Conservation (phyloP, 2,329 filamentous ascomycete species). For the Claviceps sp. region DNA sequence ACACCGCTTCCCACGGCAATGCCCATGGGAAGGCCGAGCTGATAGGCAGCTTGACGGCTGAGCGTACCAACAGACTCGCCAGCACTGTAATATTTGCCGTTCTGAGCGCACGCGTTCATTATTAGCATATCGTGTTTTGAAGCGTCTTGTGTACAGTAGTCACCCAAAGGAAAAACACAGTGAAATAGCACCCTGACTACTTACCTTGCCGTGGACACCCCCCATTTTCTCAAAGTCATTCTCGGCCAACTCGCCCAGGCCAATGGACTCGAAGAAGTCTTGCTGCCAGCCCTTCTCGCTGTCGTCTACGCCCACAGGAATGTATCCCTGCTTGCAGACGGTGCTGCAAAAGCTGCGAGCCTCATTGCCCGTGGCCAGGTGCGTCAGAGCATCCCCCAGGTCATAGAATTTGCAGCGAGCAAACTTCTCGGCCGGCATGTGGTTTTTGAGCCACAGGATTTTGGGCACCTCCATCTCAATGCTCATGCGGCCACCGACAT, state of each 20-base stretch:
- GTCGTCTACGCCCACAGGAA: conserved; percentile 92
- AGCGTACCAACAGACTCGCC: conserved; percentile 81
- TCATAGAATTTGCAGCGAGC: conserved; percentile 95
- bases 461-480: conserved; percentile 99
- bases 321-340: conserved; percentile 93
- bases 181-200: not conserved
- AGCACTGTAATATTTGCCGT: conserved; percentile 79
- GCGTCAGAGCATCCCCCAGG: conserved; percentile 80
- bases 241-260: conserved; percentile 68
- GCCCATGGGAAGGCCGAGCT: conserved; percentile 73
- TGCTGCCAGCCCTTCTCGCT: conserved; percentile 98
- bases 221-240: conserved; percentile 90
- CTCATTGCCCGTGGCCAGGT: conserved; percentile 85
- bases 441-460: conserved; percentile 94
- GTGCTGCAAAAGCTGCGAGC: conserved; percentile 89
- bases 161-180: no score
- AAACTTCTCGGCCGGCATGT: conserved; percentile 89
- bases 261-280: conserved; percentile 79
- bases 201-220: conserved; percentile 82
- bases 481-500: conserved; percentile 96
- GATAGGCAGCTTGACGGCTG: conserved; percentile 66
- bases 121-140: not conserved
- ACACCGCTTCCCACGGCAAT: conserved; percentile 93
- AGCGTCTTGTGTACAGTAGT: not conserved
- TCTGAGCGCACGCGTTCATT: conserved; percentile 39